Conservation (phyloP, 1,139 yeast species). For the Sugiyamaella sp. region DNA sequence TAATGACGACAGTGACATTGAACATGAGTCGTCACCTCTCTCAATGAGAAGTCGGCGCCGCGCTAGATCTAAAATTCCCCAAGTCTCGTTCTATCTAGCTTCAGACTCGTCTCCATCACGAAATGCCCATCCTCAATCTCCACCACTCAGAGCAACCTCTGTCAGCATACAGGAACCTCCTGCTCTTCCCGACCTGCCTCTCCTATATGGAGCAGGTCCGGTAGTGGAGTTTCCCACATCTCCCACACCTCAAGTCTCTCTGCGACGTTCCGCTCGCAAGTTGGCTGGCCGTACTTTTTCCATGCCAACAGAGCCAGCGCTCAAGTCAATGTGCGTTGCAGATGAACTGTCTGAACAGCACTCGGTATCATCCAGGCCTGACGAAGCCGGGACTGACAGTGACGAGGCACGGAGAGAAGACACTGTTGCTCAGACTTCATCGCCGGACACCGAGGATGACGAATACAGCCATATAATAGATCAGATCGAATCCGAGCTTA, state of each 20-base stretch:
- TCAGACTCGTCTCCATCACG: conserved; percentile 11
- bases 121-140: background rate
- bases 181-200: conserved; percentile 22
- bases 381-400: background rate
- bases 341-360: background rate
- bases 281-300: background rate
- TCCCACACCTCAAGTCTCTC: conserved; percentile 23
- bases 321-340: background rate
- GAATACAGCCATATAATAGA: background rate
- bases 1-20: background rate
- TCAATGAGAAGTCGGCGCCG: background rate
- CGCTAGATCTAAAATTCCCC: conserved; percentile 4
- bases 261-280: conserved; percentile 7
- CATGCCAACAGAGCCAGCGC: background rate
- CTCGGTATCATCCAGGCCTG: background rate
- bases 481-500: conserved; percentile 9
- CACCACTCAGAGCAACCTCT: conserved; percentile 3
- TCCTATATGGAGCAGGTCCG: conserved; percentile 26
- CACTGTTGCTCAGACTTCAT: background rate
- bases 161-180: conserved; percentile 17
- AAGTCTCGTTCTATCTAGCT: conserved; percentile 9
- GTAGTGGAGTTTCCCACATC: conserved; percentile 26
- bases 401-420: background rate
- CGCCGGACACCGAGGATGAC: background rate
- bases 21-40: background rate